Evolutionary conservation across 495 filamentous ascomycete genomes (phyloP).

Genomic region (Chaetomium tenue): DNA sequence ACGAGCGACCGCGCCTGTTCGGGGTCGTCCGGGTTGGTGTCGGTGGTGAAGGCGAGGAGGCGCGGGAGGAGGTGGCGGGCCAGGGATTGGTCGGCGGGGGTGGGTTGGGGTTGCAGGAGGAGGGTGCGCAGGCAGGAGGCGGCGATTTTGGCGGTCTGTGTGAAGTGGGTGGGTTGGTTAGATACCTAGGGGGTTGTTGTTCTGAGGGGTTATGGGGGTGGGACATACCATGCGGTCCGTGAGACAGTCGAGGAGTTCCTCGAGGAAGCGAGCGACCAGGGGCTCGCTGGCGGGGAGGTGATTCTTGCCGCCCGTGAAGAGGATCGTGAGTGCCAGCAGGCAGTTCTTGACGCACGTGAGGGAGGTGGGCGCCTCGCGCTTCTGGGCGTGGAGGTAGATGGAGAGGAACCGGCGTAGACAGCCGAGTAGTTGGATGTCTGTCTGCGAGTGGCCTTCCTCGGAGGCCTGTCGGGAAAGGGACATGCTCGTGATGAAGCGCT

Average conservation of each 20-base stretch:
- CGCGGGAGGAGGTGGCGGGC: slow-evolving; percentile 71
- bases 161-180: slow-evolving; percentile 13
- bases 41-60: slow-evolving; percentile 70
- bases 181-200: background rate
- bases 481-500: slow-evolving; percentile 79
- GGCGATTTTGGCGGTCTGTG: slow-evolving; percentile 80
- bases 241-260: slow-evolving; percentile 80
- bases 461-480: slow-evolving; percentile 43
- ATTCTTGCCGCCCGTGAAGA: slow-evolving; percentile 76
- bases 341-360: slow-evolving; percentile 91
- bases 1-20: slow-evolving; percentile 68
- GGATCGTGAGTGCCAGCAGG: slow-evolving; percentile 79
- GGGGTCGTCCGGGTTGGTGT: slow-evolving; percentile 65
- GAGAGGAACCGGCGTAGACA: slow-evolving; percentile 75
- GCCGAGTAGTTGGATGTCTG: slow-evolving; percentile 58
- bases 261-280: slow-evolving; percentile 63
- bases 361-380: slow-evolving; percentile 74
- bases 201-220: no score
- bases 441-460: slow-evolving; percentile 37
- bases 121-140: slow-evolving; percentile 84
- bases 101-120: slow-evolving; percentile 59
- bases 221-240: slow-evolving; percentile 65
- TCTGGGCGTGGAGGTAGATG: slow-evolving; percentile 79
- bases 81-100: slow-evolving; percentile 68
- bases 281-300: slow-evolving; percentile 70